phyloP scores from a whole-genome alignment of 1,284 basidiomycete species.

The Apiotrichum veenhuisii region DNA sequence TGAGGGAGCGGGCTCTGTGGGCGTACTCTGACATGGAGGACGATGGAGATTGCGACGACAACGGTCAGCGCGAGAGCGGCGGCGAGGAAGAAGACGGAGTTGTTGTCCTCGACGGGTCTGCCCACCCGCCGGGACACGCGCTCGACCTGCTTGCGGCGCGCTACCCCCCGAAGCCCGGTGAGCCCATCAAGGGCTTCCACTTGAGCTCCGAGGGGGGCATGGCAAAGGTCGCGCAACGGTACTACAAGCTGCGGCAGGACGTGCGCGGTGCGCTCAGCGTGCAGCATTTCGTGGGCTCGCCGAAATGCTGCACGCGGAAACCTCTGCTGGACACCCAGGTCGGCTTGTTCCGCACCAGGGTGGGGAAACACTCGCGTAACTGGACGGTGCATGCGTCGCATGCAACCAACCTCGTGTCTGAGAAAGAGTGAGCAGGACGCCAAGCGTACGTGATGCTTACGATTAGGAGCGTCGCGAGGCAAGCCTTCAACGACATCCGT shows the following conservation, averaged over 20 bases:
- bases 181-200: constrained; percentile 15
- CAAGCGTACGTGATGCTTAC: not conserved
- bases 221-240: not conserved
- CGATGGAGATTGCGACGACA: not conserved
- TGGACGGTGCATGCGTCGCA: constrained; percentile 18
- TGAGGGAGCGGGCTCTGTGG: no score
- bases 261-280: not conserved
- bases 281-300: constrained; percentile 10
- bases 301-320: not conserved
- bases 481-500: not conserved
- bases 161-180: no score
- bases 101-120: no score
- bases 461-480: not conserved
- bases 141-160: no score
- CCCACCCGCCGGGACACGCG: no score
- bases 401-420: constrained; percentile 11
- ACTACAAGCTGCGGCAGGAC: not conserved
- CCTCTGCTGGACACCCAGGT: not conserved
- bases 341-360: not conserved
- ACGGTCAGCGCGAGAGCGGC: no score
- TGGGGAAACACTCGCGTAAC: not conserved
- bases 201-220: constrained; percentile 14
- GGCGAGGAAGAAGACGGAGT: no score
- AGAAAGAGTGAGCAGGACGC: not conserved
- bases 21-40: not conserved